Conservation (phyloP, 306 rosid species). For the Betula pendula region DNA sequence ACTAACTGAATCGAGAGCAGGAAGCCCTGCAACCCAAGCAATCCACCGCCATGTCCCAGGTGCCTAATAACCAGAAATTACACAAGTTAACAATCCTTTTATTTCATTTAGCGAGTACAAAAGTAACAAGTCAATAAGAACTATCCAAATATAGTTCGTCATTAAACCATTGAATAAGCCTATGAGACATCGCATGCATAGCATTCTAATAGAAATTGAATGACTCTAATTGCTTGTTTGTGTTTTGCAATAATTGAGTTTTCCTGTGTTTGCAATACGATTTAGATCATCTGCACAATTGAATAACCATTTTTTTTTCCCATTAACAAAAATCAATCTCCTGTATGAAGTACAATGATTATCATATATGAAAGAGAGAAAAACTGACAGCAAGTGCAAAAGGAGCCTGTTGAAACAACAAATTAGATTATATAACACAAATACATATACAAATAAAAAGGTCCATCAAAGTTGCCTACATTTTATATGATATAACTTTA, state of each 20-base stretch:
- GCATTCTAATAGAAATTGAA: neutral
- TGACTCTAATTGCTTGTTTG: neutral
- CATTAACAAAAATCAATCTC: too few species aligned
- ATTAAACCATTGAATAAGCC: neutral
- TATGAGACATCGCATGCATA: neutral
- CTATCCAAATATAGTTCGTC: neutral
- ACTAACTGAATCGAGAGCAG: slow-evolving; percentile 47
- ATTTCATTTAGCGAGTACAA: neutral
- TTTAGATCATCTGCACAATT: neutral
- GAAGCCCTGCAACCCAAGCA: slow-evolving; percentile 68
- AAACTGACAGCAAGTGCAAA: too few species aligned
- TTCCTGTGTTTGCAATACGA: neutral
- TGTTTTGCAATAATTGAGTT: neutral
- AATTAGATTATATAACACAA: too few species aligned
- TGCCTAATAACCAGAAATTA: slow-evolving; percentile 34
- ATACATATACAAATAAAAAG: too few species aligned
- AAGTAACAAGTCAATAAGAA: neutral
- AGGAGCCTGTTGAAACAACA: too few species aligned
- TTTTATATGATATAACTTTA: too few species aligned
- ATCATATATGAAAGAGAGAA: neutral
- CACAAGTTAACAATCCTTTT: neutral
- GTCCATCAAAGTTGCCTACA: too few species aligned
- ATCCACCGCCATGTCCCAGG: slow-evolving; percentile 74
- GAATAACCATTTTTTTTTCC: too few species aligned
- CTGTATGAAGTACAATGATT: too few species aligned